Conservation (phyloP, 2,329 filamentous ascomycete genomes). For the Xylaria sp. region DNA sequence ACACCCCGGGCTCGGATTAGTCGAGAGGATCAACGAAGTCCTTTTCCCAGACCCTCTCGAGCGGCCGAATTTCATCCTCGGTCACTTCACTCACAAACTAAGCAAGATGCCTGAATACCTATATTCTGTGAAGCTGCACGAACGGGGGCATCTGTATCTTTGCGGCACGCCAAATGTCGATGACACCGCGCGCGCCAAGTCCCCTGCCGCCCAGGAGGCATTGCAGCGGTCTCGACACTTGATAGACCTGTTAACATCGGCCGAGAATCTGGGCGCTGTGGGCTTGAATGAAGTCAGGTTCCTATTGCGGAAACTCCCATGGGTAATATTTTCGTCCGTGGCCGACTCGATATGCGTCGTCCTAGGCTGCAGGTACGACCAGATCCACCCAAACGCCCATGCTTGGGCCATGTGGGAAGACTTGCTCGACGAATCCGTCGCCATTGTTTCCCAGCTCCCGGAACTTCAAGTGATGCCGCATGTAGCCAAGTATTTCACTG, state of each 20-base stretch:
- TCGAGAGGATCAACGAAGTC: slow-evolving; percentile 78
- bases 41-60: slow-evolving; percentile 74
- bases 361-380: slow-evolving; percentile 79
- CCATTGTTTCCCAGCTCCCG: slow-evolving; percentile 78
- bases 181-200: slow-evolving; percentile 16
- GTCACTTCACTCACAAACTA: slow-evolving; percentile 63
- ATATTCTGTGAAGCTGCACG: slow-evolving; percentile 56
- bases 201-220: slow-evolving; percentile 43
- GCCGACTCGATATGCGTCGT: slow-evolving; percentile 85
- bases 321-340: slow-evolving; percentile 78
- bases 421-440: slow-evolving; percentile 78
- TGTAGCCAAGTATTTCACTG: slow-evolving; percentile 66
- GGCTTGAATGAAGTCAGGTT: slow-evolving; percentile 70
- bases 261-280: slow-evolving; percentile 70
- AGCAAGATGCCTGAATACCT: slow-evolving; percentile 31
- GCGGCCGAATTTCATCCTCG: slow-evolving; percentile 81
- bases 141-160: slow-evolving; percentile 34
- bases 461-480: slow-evolving; percentile 74
- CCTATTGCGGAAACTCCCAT: slow-evolving; percentile 79
- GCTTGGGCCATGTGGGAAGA: slow-evolving; percentile 74
- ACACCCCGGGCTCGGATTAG: slow-evolving; percentile 83
- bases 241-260: slow-evolving; percentile 70
- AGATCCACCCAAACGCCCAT: slow-evolving; percentile 73
- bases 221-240: slow-evolving; percentile 62
- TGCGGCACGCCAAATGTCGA: slow-evolving; percentile 34